phyloP scores from a whole-genome alignment of 768 basidiomycete genomes.

The Suillus occidentalis region DNA sequence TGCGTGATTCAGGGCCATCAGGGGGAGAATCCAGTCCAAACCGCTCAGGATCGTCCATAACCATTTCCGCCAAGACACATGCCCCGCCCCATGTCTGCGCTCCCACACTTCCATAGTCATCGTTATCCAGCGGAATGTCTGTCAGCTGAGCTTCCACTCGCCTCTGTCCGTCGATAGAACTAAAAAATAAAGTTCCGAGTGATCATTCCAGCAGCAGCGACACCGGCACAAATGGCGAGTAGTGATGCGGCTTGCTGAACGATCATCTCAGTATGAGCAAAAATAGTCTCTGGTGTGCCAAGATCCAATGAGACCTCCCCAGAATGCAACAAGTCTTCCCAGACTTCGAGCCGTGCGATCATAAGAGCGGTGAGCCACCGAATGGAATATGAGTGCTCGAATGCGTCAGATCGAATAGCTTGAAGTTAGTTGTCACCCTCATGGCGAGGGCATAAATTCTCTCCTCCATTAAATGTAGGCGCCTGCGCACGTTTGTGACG shows the following conservation, averaged over 20 bases:
- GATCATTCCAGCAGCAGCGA: conserved; percentile 60
- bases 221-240: conserved; percentile 63
- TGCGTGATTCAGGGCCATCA: neutral
- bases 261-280: conserved; percentile 34
- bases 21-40: conserved; percentile 42
- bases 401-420: conserved; percentile 52
- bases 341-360: conserved; percentile 40
- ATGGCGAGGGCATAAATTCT: neutral
- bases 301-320: neutral
- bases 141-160: conserved; percentile 46
- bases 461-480: neutral
- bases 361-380: conserved; percentile 73
- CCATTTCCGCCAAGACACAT: conserved; percentile 75
- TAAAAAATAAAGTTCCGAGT: conserved; percentile 54
- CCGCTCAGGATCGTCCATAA: conserved; percentile 52
- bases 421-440: conserved; percentile 22
- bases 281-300: neutral
- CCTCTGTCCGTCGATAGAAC: conserved; percentile 11
- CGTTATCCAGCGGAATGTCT: conserved; percentile 69
- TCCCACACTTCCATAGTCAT: conserved; percentile 72
- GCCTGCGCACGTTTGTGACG: conserved; percentile 46
- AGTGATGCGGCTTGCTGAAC: conserved; percentile 58
- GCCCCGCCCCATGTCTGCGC: conserved; percentile 91
- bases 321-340: conserved; percentile 4
- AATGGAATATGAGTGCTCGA: conserved; percentile 68